A percentile compares a stretch with the other conserved stretches of the same genome.
Evolutionary conservation across 257 asterid species (phyloP).

Genomic region (Gardenia jasminoides): DNA sequence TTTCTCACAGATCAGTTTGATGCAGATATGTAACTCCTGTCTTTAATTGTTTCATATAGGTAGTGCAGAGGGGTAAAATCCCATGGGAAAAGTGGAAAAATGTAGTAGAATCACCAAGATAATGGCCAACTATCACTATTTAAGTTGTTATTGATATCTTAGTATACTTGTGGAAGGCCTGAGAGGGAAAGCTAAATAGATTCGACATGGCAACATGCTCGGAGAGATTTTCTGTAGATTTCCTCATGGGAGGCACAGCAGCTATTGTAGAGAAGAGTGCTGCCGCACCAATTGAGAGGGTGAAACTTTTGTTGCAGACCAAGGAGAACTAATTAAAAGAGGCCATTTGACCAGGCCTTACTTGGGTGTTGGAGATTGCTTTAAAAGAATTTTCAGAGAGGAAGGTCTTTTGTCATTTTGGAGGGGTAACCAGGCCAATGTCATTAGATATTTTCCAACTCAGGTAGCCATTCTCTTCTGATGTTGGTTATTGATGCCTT

Average conservation of each 20-base stretch:
- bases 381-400: slow-evolving; percentile 62
- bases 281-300: slow-evolving; percentile 97
- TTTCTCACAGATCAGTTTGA: neutral
- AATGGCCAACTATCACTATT: neutral
- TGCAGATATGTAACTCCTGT: neutral
- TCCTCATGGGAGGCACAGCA: slow-evolving; percentile 79
- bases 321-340: slow-evolving; percentile 80
- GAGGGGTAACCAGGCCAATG: slow-evolving; percentile 98
- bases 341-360: slow-evolving; percentile 86
- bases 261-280: slow-evolving; percentile 77
- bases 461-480: slow-evolving; percentile 49
- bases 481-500: neutral
- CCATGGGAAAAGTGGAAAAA: neutral
- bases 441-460: slow-evolving; percentile 92
- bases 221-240: slow-evolving; percentile 71
- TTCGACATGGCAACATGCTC: slow-evolving; percentile 50
- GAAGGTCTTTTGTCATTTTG: slow-evolving; percentile 75
- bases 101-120: neutral
- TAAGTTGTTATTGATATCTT: neutral
- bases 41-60: neutral
- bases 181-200: slow-evolving; percentile 39
- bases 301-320: slow-evolving; percentile 94
- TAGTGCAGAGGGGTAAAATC: neutral
- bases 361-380: slow-evolving; percentile 65
- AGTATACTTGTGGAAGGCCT: slow-evolving; percentile 30